Evolutionary conservation across 169 alveolate genomes (phyloP).

Genomic region (Perkinsus olseni): DNA sequence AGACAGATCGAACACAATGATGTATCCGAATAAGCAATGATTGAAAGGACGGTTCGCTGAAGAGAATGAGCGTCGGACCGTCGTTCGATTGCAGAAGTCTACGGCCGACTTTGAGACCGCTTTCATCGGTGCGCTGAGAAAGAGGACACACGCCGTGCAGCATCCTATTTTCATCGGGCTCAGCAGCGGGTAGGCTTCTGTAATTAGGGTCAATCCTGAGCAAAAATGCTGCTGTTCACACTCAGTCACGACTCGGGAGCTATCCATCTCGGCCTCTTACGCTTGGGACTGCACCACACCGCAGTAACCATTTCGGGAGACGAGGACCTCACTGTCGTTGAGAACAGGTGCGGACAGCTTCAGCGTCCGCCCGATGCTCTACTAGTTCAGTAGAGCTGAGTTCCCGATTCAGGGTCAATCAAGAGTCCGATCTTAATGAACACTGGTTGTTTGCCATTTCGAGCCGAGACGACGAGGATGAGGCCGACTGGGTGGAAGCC

Average conservation of each 20-base stretch:
- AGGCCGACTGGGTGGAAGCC: not conserved
- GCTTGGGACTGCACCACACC: not conserved
- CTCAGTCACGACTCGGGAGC: slow-evolving; percentile 14
- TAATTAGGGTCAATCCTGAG: no score
- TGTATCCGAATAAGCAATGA: no score
- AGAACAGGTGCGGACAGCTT: not conserved
- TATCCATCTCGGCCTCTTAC: slow-evolving; percentile 15
- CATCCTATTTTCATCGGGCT: slow-evolving; percentile 7
- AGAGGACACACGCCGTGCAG: not conserved
- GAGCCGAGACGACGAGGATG: not conserved
- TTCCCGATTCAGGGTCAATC: not conserved
- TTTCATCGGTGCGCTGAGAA: not conserved
- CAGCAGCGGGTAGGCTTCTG: not conserved
- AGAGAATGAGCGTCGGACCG: no score
- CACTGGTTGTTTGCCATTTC: not conserved
- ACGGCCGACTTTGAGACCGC: not conserved
- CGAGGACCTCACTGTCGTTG: not conserved
- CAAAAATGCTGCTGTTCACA: no score
- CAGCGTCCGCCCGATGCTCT: no score
- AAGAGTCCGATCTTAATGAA: not conserved
- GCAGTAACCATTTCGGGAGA: not conserved
- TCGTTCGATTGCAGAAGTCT: not conserved
- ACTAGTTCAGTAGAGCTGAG: no score
- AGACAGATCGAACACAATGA: no score
- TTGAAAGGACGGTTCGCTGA: no score